Percentiles rank a stretch among this genome's conserved stretches.
These are phyloP conservation scores for Eucalyptus globulus DNA, from an alignment of 345 rosid genomes.

Conservation along the genomic window DNA sequence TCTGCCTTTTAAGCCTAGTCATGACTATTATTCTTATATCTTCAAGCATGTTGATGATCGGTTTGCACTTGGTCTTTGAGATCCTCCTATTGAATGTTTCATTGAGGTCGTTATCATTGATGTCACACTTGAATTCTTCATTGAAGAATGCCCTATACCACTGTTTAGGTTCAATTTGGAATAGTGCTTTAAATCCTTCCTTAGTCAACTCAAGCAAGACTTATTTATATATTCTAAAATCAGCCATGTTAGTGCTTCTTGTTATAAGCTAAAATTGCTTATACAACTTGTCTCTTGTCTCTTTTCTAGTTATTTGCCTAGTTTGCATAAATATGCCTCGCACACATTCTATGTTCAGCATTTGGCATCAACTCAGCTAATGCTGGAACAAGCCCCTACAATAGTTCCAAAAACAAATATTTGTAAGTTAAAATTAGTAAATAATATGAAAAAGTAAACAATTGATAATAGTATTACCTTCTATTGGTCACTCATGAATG, in stretches of 20 bases:
- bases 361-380: neutral
- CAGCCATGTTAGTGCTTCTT: neutral
- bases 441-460: neutral
- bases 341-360: too few species aligned
- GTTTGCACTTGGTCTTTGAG: neutral
- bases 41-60: neutral
- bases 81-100: neutral
- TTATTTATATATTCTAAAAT: too few species aligned
- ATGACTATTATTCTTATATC: neutral
- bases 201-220: neutral
- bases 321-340: neutral
- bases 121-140: neutral
- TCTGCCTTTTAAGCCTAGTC: neutral
- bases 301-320: neutral
- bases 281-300: accelerated
- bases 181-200: neutral
- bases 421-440: neutral
- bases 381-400: neutral
- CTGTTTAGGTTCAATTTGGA: neutral
- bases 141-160: neutral
- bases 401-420: neutral
- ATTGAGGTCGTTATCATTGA: neutral
- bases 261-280: too few species aligned
- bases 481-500: neutral
- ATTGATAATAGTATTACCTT: neutral